Percentiles rank a stretch among this genome's conserved stretches.
Conservation (phyloP, 495 filamentous ascomycete genomes). For the Penicillium cinerascens region DNA sequence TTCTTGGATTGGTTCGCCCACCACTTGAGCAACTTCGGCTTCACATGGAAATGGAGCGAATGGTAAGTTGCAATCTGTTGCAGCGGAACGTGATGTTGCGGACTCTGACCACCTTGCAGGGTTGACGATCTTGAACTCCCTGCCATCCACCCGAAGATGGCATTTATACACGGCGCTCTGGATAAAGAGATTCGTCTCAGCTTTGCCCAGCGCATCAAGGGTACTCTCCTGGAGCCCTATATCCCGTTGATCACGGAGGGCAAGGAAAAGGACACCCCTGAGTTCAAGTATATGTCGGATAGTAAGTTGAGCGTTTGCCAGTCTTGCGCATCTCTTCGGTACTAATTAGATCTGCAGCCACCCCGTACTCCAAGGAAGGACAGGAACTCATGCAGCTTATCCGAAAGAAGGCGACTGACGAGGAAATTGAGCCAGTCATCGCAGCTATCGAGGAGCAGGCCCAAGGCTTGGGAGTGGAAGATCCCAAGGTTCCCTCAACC, state of each 20-base stretch:
- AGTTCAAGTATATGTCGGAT: conserved; percentile 85
- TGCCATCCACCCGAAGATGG: conserved; percentile 78
- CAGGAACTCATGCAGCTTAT: conserved; percentile 74
- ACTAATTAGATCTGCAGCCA: conserved; percentile 48
- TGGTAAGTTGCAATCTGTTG: conserved; percentile 59
- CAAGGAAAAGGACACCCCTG: conserved; percentile 89
- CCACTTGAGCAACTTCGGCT: conserved; percentile 97
- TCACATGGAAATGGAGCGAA: conserved; percentile 99
- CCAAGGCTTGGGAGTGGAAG: conserved; percentile 56
- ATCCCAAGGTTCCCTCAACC: conserved; percentile 76
- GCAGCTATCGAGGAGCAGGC: conserved; percentile 74
- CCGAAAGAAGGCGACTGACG: conserved; percentile 75
- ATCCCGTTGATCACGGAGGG: conserved; percentile 74
- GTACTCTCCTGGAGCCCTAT: conserved; percentile 84
- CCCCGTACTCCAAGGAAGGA: conserved; percentile 77
- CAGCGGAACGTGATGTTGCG: background rate
- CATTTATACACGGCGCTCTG: conserved; percentile 83
- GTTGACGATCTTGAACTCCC: conserved; percentile 78
- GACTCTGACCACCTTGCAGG: conserved; percentile 35
- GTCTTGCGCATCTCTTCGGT: background rate
- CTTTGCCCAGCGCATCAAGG: conserved; percentile 93
- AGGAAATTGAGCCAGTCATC: conserved; percentile 74
- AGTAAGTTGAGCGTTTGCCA: conserved; percentile 49
- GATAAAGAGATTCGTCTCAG: conserved; percentile 97
- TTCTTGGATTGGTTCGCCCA: conserved; percentile 98